Percentiles rank a stretch among this genome's conserved stretches.
These are phyloP conservation scores for Salix purpurea DNA, from an alignment of 345 rosid genomes.

Conservation along the genomic window DNA sequence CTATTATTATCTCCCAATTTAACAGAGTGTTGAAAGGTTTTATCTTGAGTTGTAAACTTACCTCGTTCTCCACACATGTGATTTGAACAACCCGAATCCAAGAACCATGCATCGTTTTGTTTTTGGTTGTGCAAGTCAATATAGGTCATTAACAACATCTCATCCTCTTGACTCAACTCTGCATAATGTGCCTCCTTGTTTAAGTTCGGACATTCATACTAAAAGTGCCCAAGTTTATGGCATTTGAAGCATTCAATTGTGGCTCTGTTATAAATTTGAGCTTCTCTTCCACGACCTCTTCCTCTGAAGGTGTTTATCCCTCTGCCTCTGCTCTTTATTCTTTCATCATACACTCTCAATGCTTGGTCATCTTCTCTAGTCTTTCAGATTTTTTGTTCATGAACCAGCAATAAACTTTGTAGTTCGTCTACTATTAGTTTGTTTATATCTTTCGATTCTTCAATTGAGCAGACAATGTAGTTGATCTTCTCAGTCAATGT, in stretches of 20 bases:
- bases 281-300: no score
- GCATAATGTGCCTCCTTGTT: not conserved
- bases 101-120: not conserved
- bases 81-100: not conserved
- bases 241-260: no score
- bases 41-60: not conserved
- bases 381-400: no score
- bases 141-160: not conserved
- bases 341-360: no score
- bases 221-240: no score
- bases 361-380: no score
- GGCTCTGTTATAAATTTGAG: no score
- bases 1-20: not conserved
- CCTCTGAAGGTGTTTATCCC: no score
- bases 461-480: no score
- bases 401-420: not conserved
- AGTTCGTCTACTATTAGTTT: not conserved
- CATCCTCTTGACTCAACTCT: not conserved
- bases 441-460: no score
- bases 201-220: not conserved
- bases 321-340: no score
- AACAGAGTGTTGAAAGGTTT: not conserved
- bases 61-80: not conserved
- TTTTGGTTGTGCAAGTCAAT: not conserved
- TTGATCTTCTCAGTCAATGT: not conserved